A percentile compares a stretch with the other conserved stretches of the same genome.
Conservation (phyloP, 2,329 filamentous ascomycete genomes). For the Monosporascus sp. region DNA sequence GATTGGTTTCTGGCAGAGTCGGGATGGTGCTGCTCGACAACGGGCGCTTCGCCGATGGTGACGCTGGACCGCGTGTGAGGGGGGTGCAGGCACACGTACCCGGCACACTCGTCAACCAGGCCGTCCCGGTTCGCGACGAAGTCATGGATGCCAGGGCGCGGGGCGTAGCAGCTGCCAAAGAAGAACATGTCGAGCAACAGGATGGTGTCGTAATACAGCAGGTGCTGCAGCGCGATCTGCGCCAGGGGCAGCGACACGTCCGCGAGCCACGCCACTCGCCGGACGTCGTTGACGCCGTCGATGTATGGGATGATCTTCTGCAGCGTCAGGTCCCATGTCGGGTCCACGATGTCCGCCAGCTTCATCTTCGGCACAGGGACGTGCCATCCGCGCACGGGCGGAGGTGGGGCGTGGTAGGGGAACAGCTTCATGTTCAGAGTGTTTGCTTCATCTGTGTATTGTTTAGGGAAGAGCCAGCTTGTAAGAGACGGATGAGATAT, state of each 20-base stretch:
- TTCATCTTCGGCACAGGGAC: constrained; percentile 76
- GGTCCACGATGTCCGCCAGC: constrained; percentile 57
- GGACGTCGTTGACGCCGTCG: constrained; percentile 85
- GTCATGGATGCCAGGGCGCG: constrained; percentile 68
- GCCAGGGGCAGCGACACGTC: constrained; percentile 84
- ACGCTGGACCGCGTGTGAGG: not conserved
- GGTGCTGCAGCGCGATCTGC: constrained; percentile 78
- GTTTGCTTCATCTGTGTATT: constrained; percentile 71
- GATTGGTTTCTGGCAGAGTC: no score
- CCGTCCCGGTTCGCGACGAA: constrained; percentile 71
- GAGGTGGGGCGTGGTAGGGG: constrained; percentile 71
- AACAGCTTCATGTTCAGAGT: constrained; percentile 97
- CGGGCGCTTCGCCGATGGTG: not conserved
- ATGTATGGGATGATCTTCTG: constrained; percentile 78
- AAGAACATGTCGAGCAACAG: constrained; percentile 92
- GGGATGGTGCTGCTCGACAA: not conserved
- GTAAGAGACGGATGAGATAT: constrained; percentile 5
- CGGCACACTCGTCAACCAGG: constrained; percentile 80
- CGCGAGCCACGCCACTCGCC: constrained; percentile 77
- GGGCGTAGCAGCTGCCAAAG: constrained; percentile 86
- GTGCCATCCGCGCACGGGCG: constrained; percentile 78
- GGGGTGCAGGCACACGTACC: constrained; percentile 62
- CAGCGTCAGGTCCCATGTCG: constrained; percentile 71
- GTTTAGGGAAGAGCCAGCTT: no score
- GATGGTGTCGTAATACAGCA: constrained; percentile 89